phyloP scores from a whole-genome alignment of 306 rosid species.

The Cyamopsis tetragonoloba region DNA sequence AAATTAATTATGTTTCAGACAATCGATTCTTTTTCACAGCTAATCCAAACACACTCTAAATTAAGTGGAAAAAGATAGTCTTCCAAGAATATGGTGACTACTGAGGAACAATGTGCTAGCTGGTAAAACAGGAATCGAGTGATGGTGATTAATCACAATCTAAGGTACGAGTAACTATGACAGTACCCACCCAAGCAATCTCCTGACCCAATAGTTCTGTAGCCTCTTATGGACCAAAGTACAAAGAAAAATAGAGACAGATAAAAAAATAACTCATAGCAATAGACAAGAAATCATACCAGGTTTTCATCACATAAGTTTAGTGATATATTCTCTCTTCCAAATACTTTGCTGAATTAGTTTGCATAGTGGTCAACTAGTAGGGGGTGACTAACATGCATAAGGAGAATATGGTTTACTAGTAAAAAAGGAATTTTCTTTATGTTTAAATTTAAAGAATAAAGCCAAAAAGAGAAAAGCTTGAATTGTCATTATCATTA shows the following conservation, averaged over 20 bases:
- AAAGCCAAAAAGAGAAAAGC: background rate
- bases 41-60: background rate
- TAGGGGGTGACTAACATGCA: background rate
- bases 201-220: background rate
- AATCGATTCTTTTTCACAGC: too few species aligned
- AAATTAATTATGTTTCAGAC: too few species aligned
- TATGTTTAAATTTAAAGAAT: too few species aligned
- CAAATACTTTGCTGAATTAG: background rate
- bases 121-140: background rate
- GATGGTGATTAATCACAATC: background rate
- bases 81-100: background rate
- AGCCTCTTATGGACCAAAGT: background rate
- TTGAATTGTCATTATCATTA: background rate
- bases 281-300: background rate
- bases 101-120: background rate
- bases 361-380: too few species aligned
- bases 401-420: background rate
- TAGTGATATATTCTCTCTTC: background rate
- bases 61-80: background rate
- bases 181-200: background rate
- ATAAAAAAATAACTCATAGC: background rate
- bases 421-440: background rate
- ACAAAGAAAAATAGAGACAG: background rate
- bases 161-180: background rate
- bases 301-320: background rate